Base-by-base conservation (phyloP, 1,284 basidiomycete species). In the Ceratobasidium sp. region DNA sequence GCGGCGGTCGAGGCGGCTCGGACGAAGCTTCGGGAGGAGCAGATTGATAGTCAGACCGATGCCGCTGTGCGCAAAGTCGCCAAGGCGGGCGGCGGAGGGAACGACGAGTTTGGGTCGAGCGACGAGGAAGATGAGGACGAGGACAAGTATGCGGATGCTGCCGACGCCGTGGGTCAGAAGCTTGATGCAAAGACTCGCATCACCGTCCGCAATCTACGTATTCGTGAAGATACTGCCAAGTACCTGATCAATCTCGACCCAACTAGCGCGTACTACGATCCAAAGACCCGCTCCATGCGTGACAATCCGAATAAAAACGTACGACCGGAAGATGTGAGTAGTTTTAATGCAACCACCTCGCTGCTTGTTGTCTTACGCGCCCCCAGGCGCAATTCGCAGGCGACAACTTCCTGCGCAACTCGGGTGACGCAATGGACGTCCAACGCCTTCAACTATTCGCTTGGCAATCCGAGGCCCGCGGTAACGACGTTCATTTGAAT, bases 261-360 rank as follows among this genome's bases (percentile, higher is more conserved):
- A 3, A 89, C 94, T 0, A 96, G 93, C 75, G 96, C 97, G 12
- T 97, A 99, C 82, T 99, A 99, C 77, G 97, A 99, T 77, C 97
- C 97, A 56, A 99, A 99, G 83, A 99, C 97, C 29, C 90, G 97
- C 73, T 97, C 96, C 2, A 99, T 99, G 97, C 92, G 97, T 79
- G 96, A 99, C 76, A 96, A 96, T 42, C 96, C 97, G 0, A 75
- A 89, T 15, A 87, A 87, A 74, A 86, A 88, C 73, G 82, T 93
- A 35, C 82, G 87, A 1, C 83, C 92, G 12, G 94, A 98, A 79
- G 96, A 98, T 77, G 91, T 94, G 76, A 71, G 88, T 75, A 40
- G 12, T 54, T 31, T 27, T 22, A n/a, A 22, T 42, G 25, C 43
- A 17, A 8, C 40, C 20, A n/a, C 32, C 31, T 15, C 22, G 15